Conservation (phyloP, 2,329 filamentous ascomycete genomes). For the Fusarium hainanense region DNA sequence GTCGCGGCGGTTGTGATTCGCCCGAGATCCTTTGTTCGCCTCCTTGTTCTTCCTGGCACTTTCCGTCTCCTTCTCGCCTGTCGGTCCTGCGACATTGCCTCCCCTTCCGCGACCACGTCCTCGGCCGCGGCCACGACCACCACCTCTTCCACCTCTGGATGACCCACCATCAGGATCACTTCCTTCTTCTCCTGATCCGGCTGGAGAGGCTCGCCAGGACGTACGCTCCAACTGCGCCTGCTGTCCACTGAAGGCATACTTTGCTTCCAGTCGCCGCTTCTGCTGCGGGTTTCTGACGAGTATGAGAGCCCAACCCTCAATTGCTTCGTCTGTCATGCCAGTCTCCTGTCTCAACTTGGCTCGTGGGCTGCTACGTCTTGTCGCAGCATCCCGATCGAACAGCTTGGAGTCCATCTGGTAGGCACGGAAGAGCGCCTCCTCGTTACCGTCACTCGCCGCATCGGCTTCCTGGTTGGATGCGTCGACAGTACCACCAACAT, state of each 20-base stretch:
- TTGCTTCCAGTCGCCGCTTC: constrained; percentile 75
- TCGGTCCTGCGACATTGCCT: constrained; percentile 71
- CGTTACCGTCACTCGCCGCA: constrained; percentile 64
- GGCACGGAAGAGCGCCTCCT: constrained; percentile 78
- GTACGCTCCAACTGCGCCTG: constrained; percentile 75
- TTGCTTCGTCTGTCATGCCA: constrained; percentile 90
- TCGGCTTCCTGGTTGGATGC: constrained; percentile 67
- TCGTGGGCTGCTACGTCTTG: constrained; percentile 72
- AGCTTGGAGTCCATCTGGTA: constrained; percentile 73
- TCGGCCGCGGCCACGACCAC: constrained; percentile 60
- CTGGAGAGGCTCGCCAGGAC: constrained; percentile 68
- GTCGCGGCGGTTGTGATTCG: constrained; percentile 88
- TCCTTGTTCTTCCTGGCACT: constrained; percentile 80
- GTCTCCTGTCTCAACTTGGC: constrained; percentile 77
- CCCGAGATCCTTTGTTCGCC: constrained; percentile 80
- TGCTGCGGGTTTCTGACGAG: constrained; percentile 76
- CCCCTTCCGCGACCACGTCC: constrained; percentile 65
- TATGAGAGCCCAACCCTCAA: constrained; percentile 96
- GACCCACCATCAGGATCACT: constrained; percentile 60
- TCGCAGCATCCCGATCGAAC: constrained; percentile 78
- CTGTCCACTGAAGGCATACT: constrained; percentile 73
- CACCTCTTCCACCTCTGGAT: constrained; percentile 60
- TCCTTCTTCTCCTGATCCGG: constrained; percentile 67
- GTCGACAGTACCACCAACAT: constrained; percentile 91
- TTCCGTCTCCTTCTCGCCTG: constrained; percentile 78